These are phyloP conservation scores for Rhinocladiella mackenziei DNA, from an alignment of 2,329 filamentous ascomycete species.

Conservation along the genomic window DNA sequence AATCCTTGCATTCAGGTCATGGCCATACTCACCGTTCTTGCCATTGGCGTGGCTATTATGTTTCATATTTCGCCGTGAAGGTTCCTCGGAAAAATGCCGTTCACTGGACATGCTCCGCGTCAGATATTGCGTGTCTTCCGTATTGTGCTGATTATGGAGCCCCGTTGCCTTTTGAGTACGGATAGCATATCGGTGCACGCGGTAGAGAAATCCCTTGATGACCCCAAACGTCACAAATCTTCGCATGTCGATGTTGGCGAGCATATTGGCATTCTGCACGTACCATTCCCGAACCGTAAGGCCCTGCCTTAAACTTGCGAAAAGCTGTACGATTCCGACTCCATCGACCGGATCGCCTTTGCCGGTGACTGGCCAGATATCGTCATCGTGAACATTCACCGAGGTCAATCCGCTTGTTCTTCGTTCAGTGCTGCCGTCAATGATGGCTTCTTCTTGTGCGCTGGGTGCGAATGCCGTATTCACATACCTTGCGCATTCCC, in stretches of 20 bases:
- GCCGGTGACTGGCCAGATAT: constrained; percentile 44
- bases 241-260: constrained; percentile 78
- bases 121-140: constrained; percentile 1
- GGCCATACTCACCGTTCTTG: constrained; percentile 2
- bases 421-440: constrained; percentile 13
- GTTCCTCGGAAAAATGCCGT: constrained; percentile 17
- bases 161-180: constrained; percentile 33
- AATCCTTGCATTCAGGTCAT: constrained; percentile 27
- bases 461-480: constrained; percentile 49
- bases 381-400: constrained; percentile 26
- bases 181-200: constrained; percentile 87
- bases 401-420: constrained; percentile 26
- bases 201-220: constrained; percentile 90
- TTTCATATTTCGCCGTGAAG: constrained; percentile 4
- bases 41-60: constrained; percentile 6
- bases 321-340: constrained; percentile 67
- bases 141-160: not conserved
- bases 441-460: constrained; percentile 25
- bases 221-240: constrained; percentile 93
- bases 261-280: constrained; percentile 65
- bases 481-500: constrained; percentile 85
- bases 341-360: constrained; percentile 39
- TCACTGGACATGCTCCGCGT: constrained; percentile 25
- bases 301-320: constrained; percentile 77
- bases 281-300: constrained; percentile 86